These are phyloP conservation scores for Ochetophila trinervis DNA, from an alignment of 306 rosid genomes.

Conservation along the genomic window DNA sequence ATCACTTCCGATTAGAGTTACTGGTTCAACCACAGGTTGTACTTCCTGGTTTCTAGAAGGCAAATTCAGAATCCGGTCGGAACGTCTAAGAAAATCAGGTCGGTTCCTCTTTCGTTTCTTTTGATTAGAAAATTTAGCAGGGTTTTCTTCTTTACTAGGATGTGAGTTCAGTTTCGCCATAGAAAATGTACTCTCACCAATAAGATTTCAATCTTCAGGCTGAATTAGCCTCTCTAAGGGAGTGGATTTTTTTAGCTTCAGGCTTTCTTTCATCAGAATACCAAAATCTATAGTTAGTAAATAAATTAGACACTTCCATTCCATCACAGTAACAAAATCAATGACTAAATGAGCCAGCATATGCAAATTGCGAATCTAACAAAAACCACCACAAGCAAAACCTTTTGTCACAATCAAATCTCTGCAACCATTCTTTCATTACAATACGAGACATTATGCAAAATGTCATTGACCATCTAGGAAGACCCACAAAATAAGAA, in stretches of 20 bases:
- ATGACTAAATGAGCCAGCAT: too few relatives aligned
- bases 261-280: constrained; percentile 13
- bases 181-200: not conserved
- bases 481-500: too few relatives aligned
- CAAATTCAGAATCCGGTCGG: constrained; percentile 40
- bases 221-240: not conserved
- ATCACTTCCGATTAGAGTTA: constrained; percentile 31
- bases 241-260: not conserved
- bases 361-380: too few relatives aligned
- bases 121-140: constrained; percentile 7
- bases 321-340: too few relatives aligned
- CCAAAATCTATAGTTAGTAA: not conserved
- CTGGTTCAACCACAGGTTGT: constrained; percentile 32
- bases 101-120: constrained; percentile 23
- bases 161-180: constrained; percentile 7
- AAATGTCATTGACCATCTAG: too few relatives aligned
- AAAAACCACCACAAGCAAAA: too few relatives aligned
- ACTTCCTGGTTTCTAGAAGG: constrained; percentile 3
- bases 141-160: constrained; percentile 19
- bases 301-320: not conserved
- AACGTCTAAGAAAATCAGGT: constrained; percentile 40
- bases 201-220: not conserved
- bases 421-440: too few relatives aligned
- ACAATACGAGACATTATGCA: too few relatives aligned
- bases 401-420: too few relatives aligned